These are phyloP conservation scores for Nicotiana benthamiana DNA, from an alignment of 257 asterid genomes.

Conservation along the genomic window DNA sequence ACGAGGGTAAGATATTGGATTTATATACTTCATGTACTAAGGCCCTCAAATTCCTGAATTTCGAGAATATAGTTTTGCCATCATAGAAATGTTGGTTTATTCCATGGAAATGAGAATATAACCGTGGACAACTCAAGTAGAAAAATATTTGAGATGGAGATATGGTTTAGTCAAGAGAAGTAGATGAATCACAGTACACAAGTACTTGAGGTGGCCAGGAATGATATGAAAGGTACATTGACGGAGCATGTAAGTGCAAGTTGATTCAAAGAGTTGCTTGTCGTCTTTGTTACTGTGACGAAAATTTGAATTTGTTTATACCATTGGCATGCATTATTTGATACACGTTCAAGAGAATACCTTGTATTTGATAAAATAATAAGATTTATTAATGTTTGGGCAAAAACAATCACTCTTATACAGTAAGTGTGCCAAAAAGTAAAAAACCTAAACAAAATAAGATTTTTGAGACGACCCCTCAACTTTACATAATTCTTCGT, in stretches of 20 bases:
- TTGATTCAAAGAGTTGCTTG: not conserved
- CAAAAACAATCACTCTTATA: too few species aligned
- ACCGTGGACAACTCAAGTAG: not conserved
- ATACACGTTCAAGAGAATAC: too few species aligned
- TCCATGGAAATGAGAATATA: not conserved
- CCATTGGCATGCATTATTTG: not conserved
- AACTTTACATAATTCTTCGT: too few species aligned
- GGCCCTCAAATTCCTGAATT: not conserved
- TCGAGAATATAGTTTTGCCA: not conserved
- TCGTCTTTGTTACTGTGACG: not conserved
- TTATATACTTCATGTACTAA: not conserved
- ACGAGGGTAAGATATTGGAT: not conserved
- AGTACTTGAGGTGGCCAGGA: not conserved
- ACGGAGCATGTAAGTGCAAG: not conserved
- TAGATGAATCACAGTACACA: not conserved
- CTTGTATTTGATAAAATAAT: too few species aligned
- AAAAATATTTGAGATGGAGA: not conserved
- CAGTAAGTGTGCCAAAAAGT: too few species aligned
- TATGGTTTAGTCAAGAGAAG: not conserved
- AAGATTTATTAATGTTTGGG: too few species aligned
- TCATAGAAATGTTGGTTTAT: not conserved
- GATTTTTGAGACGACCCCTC: too few species aligned
- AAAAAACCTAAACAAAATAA: too few species aligned
- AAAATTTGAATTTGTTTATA: not conserved
- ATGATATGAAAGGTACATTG: not conserved